Conservation (phyloP, 305 asterid genomes). For the Fraxinus floribunda region DNA sequence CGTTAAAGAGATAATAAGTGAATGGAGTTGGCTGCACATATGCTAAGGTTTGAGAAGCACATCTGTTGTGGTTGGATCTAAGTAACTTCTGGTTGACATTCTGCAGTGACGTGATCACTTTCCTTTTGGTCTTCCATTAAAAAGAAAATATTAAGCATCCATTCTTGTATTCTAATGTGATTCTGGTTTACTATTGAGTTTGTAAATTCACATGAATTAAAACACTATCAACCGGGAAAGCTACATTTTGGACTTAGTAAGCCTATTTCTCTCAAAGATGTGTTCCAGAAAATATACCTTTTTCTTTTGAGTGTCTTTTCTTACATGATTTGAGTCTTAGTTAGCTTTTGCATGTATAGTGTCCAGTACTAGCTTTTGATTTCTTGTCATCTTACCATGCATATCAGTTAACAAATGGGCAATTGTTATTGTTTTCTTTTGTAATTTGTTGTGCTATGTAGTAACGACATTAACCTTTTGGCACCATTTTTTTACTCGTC, state of each 20-base stretch:
- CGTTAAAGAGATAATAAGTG: neutral
- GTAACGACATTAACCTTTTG: neutral
- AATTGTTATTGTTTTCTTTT: neutral
- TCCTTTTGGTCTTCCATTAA: neutral
- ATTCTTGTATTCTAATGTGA: neutral
- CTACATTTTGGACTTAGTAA: neutral
- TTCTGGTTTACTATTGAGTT: neutral
- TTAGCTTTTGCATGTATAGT: neutral
- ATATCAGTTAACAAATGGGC: neutral
- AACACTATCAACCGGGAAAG: neutral
- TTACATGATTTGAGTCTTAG: neutral
- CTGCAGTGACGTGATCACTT: neutral
- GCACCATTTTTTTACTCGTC: neutral
- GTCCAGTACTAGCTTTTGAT: neutral
- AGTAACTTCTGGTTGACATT: neutral
- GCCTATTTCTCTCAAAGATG: neutral
- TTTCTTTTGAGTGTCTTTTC: neutral
- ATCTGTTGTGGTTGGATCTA: neutral
- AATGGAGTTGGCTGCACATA: neutral
- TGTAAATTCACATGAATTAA: neutral
- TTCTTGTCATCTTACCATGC: neutral
- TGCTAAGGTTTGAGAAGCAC: neutral
- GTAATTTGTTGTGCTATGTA: neutral
- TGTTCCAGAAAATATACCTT: neutral
- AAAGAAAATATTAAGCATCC: neutral